Conservation (phyloP, 495 filamentous ascomycete genomes). For the Daldinia decipiens region DNA sequence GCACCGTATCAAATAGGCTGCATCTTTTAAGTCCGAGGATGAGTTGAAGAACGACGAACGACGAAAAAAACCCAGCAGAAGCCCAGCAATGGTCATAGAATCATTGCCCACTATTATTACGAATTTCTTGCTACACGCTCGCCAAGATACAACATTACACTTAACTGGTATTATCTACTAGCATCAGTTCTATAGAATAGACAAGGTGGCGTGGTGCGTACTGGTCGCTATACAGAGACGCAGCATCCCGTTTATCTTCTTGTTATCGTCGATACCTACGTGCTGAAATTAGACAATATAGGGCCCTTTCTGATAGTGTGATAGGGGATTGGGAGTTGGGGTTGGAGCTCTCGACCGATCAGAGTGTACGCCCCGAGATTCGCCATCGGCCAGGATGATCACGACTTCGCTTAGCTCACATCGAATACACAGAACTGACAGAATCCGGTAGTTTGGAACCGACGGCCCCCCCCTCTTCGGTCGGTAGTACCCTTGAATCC, state of each 20-base stretch:
- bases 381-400: slow-evolving; percentile 44
- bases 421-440: background rate
- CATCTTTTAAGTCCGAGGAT: background rate
- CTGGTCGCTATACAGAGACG: background rate
- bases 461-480: slow-evolving; percentile 20
- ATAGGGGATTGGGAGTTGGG: slow-evolving; percentile 4
- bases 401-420: slow-evolving; percentile 37
- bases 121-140: slow-evolving; percentile 20
- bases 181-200: background rate
- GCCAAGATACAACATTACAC: slow-evolving; percentile 21
- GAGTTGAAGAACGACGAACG: background rate
- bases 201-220: slow-evolving; percentile 7
- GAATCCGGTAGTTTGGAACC: slow-evolving; percentile 36
- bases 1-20: background rate
- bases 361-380: slow-evolving; percentile 30
- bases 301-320: slow-evolving; percentile 19
- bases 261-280: slow-evolving; percentile 1
- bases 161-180: slow-evolving; percentile 21
- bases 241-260: background rate
- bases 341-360: slow-evolving; percentile 31
- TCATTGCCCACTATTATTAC: slow-evolving; percentile 40
- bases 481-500: slow-evolving; percentile 12
- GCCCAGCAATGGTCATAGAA: slow-evolving; percentile 22
- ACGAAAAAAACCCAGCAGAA: background rate
- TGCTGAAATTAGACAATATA: slow-evolving; percentile 3